Evolutionary conservation across 352 stramenopile species (phyloP), one percentile per base, ranked within the genome.

Genomic region (Pythium coloratum): DNA sequence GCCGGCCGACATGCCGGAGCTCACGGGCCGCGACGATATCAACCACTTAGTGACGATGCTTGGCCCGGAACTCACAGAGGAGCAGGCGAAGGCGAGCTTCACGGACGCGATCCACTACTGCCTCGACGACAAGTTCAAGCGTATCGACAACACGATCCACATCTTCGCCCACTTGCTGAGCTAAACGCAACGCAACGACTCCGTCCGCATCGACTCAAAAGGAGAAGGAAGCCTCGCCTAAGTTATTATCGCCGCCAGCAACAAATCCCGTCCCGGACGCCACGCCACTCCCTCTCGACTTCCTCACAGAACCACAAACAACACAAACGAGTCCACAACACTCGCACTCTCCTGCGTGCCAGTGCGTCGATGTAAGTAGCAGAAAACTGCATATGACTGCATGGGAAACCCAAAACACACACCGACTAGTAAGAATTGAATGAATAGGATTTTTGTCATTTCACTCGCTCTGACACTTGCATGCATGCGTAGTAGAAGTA

Each of bases 121-220:
- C 42, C 70, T 94, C 53, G 82, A 90, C 64, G 89, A 79, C 76
- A 87, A 87, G 46, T 95, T 94, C 80, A 96, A 94, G 75, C 84
- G 86, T 55, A 82, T 94, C 67, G 88, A 96, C 75, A 96, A 96
- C 69, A 91, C 86, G 24, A 82, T 96, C 67, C 88, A 96, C 76
- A 87, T 89, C 64, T 57, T 90, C 38, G 73, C 78, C 32, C 82
- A 90, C 65, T 40, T 81, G n/a, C 68, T 89, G 28, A 69, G 66
- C 54, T 82, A 81, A 40, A 57, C 20, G 20, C 20, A 24, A 18
- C 42, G 33, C 18, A 49, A 24, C 40, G 2, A 18, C 8, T 16
- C 38, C 1, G 38, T 2, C 2, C 18, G 44, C 18, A 24, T 50
- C 42, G 42, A 50, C 6, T 14, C 36, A 28, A 26, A 26, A 4